phyloP scores from a whole-genome alignment of 192 early-diverging fungal genomes.

The Podila epicladia region DNA sequence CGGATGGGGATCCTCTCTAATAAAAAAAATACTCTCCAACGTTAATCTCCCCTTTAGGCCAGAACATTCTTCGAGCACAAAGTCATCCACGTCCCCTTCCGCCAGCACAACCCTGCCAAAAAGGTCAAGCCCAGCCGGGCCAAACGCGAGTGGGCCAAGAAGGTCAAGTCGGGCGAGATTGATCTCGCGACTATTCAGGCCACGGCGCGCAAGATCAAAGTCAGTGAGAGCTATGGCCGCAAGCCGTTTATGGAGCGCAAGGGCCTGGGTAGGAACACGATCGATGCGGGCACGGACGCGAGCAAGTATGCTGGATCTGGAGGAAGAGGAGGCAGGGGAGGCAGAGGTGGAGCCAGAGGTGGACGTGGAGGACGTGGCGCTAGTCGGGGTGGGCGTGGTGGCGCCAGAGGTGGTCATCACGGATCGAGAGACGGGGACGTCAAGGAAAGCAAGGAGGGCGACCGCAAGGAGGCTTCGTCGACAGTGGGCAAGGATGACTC shows the following conservation, averaged over 20 bases:
- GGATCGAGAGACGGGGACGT: not conserved
- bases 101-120: not conserved
- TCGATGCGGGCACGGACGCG: constrained; percentile 15
- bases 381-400: constrained; percentile 20
- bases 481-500: not conserved
- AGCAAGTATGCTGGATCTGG: not conserved
- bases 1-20: not conserved
- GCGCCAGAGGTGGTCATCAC: not conserved
- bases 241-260: constrained; percentile 25
- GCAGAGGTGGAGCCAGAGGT: constrained; percentile 5
- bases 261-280: constrained; percentile 26
- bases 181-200: constrained; percentile 6
- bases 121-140: constrained; percentile 26
- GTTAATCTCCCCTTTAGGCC: constrained; percentile 1
- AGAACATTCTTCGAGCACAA: constrained; percentile 43
- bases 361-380: not conserved
- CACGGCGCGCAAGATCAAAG: constrained; percentile 33
- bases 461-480: not conserved
- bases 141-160: constrained; percentile 50
- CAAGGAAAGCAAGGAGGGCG: not conserved
- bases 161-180: constrained; percentile 31
- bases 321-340: constrained; percentile 8
- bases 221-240: constrained; percentile 32
- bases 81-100: constrained; percentile 25
- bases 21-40: not conserved